Conservation (phyloP, 257 asterid genomes). For the Echium plantagineum region DNA sequence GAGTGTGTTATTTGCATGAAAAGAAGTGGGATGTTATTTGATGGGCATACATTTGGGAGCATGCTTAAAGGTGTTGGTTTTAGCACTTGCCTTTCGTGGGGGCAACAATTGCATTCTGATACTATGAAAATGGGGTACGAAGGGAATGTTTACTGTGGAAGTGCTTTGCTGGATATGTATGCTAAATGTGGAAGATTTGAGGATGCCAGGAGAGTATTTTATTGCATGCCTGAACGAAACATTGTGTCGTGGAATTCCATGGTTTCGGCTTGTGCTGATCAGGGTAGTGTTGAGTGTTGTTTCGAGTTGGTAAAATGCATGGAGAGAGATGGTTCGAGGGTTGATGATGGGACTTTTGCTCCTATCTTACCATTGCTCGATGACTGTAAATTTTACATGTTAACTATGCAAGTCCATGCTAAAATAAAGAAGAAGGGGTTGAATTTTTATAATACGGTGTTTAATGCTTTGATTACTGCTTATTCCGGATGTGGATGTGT, state of each 20-base stretch:
- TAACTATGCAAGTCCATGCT: conserved; percentile 57
- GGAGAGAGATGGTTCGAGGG: conserved; percentile 43
- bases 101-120: conserved; percentile 63
- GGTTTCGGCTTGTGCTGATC: conserved; percentile 64
- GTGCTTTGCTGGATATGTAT: conserved; percentile 75
- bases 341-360: conserved; percentile 72
- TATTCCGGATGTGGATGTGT: conserved; percentile 57
- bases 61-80: conserved; percentile 57
- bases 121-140: conserved; percentile 50
- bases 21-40: conserved; percentile 29
- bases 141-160: conserved; percentile 57
- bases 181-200: conserved; percentile 49
- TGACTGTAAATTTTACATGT: conserved; percentile 23
- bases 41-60: conserved; percentile 68
- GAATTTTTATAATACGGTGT: conserved; percentile 43
- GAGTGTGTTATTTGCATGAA: conserved; percentile 48
- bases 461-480: conserved; percentile 59
- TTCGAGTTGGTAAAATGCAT: conserved; percentile 37
- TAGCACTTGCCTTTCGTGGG: conserved; percentile 24
- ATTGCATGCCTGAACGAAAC: conserved; percentile 47
- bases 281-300: conserved; percentile 30
- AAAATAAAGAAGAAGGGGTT: conserved; percentile 56
- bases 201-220: conserved; percentile 49
- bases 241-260: conserved; percentile 79
- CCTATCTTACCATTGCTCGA: conserved; percentile 60